A percentile compares a stretch with the other conserved stretches of the same genome.
phyloP scores from a whole-genome alignment of 1,139 yeast genomes.

The Blastobotrys raffinosifermentans region DNA sequence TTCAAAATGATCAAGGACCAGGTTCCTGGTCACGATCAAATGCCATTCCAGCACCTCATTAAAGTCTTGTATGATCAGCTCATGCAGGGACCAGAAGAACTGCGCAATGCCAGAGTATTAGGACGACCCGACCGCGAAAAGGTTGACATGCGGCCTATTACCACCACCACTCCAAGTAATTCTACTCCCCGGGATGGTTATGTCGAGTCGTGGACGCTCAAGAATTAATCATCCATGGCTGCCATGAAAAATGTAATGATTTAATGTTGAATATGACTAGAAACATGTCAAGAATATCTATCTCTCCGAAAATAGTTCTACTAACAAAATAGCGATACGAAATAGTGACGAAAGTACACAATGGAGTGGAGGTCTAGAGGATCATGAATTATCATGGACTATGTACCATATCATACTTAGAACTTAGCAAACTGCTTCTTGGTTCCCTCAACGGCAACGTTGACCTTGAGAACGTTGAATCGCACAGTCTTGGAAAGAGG shows the following conservation, averaged over 20 bases:
- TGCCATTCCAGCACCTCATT: conserved; percentile 38
- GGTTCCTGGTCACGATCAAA: conserved; percentile 38
- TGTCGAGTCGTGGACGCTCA: conserved; percentile 12
- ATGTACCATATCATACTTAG: conserved; percentile 47
- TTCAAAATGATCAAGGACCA: conserved; percentile 42
- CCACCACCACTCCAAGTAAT: neutral
- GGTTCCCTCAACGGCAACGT: conserved; percentile 81
- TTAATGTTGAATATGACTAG: neutral
- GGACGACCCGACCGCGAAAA: conserved; percentile 1
- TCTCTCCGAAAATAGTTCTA: neutral
- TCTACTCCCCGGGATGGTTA: conserved; percentile 6
- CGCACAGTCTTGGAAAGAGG: conserved; percentile 99
- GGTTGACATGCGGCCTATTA: neutral
- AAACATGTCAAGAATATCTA: conserved; percentile 1
- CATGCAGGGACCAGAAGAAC: conserved; percentile 7
- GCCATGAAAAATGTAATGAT: neutral
- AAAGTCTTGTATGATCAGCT: conserved; percentile 9
- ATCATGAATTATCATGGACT: too few relatives aligned
- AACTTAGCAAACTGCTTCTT: conserved; percentile 92
- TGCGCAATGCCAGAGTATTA: neutral
- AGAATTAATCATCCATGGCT: conserved; percentile 1
- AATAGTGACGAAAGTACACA: neutral
- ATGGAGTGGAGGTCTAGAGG: neutral
- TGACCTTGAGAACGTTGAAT: conserved; percentile 97
- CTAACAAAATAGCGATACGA: neutral